phyloP scores from a whole-genome alignment of 228 moss, liverwort and hornwort species.

The Sphagnum fallax region DNA sequence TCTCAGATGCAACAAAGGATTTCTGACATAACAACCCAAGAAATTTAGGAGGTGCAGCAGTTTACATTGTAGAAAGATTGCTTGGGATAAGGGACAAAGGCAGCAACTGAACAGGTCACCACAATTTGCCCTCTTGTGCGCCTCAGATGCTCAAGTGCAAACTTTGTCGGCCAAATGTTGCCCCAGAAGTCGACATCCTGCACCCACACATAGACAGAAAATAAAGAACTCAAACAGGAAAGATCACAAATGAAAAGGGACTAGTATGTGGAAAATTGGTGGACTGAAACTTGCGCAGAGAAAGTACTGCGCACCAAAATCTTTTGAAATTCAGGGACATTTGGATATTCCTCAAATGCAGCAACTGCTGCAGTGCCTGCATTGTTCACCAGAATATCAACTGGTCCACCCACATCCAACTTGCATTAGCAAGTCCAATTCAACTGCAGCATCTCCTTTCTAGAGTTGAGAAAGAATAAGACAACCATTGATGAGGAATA shows the following conservation, averaged over 20 bases:
- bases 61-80: conserved; percentile 39
- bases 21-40: not conserved
- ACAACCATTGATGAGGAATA: too few relatives aligned
- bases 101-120: conserved; percentile 35
- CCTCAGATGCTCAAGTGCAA: conserved; percentile 31
- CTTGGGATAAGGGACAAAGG: conserved; percentile 34
- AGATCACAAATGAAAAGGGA: not conserved
- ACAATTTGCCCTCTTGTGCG: conserved; percentile 30
- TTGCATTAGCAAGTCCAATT: not conserved
- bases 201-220: not conserved
- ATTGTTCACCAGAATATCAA: conserved; percentile 49
- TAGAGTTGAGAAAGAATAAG: too few relatives aligned
- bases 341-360: conserved; percentile 25
- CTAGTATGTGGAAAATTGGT: not conserved
- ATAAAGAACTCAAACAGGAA: not conserved
- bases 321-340: conserved; percentile 20
- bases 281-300: too few relatives aligned
- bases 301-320: conserved; percentile 15
- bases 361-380: conserved; percentile 22
- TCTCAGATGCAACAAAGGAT: too few relatives aligned
- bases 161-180: conserved; percentile 30
- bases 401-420: conserved; percentile 11
- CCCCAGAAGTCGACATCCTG: conserved; percentile 49
- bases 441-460: too few relatives aligned
- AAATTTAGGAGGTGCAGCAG: not conserved